Base-by-base conservation (phyloP, 306 rosid species). In the Rosa persica region DNA sequence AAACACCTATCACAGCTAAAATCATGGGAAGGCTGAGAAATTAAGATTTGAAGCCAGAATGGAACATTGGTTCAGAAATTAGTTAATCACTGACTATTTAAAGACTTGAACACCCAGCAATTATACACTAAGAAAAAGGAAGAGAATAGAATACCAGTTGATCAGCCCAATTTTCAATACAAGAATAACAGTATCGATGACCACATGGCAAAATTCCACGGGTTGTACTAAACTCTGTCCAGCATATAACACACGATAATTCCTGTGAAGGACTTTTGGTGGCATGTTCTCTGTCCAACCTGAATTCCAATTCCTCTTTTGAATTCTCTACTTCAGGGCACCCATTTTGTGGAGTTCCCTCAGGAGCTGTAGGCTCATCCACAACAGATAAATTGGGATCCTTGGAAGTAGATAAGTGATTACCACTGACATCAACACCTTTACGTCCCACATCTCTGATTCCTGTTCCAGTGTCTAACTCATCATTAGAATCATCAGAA, bases 231-330 rank as follows among this genome's bases (percentile, higher is more conserved):
- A 85, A 92, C 79, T 89, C 97, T 55, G 88, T 85, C 89, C 84
- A 89, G 84, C 98, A 95, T 78, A 95, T 95, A 51, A 91, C 97
- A 77, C 98, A 95, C 71, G 98, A 92, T 84, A 89, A 48, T 68
- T 92, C 92, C 20, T 72, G 76, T 74, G 80, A 76, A 72, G 86
- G 81, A 78, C 81, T 46, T 52, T 49, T 47, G 44, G 84, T 78
- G 77, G 68, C 80, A 12, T 51, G 78, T 55, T 85, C 87, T 61
- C 23, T 60, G 70, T 66, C 85, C 72, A 47, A 64, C 70, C 62
- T 82, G 60, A 76, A 74, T 34, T 61, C 72, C 47, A 67, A 79
- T 48, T 76, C 79, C 38, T 69, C 83, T 67, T 74, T 67, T 47
- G 68, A 60, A 44, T 80, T 82, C 48, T 83, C 93, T 60, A 76